phyloP scores from a whole-genome alignment of 805 yeast genomes.

The Sugiyamaella mastotermitis region DNA sequence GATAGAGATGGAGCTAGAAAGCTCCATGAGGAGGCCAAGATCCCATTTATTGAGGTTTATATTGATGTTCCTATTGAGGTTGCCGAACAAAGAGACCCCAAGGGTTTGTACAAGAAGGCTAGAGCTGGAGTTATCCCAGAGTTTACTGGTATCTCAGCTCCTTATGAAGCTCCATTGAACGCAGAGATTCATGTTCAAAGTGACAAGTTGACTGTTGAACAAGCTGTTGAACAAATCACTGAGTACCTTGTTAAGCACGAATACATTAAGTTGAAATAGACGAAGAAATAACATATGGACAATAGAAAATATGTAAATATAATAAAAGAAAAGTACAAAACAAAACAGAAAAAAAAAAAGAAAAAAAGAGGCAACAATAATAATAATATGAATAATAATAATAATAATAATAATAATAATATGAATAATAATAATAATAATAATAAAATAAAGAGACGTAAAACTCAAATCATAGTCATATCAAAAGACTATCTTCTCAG shows the following conservation, averaged over 20 bases:
- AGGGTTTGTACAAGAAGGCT: conserved; percentile 94
- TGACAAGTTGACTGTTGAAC: conserved; percentile 66
- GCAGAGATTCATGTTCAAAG: conserved; percentile 83
- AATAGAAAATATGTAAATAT: not conserved
- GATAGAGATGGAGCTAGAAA: conserved; percentile 85
- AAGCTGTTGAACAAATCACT: conserved; percentile 67
- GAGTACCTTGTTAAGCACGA: conserved; percentile 39
- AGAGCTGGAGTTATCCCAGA: conserved; percentile 91
- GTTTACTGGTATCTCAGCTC: conserved; percentile 93
- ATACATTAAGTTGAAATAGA: not conserved
- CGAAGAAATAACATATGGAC: not conserved
- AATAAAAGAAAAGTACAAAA: not conserved
- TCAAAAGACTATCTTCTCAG: conserved; percentile 53
- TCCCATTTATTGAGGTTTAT: conserved; percentile 85
- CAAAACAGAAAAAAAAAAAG: too few relatives aligned
- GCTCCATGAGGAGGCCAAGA: conserved; percentile 64
- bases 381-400: too few relatives aligned
- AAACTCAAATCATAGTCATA: too few relatives aligned
- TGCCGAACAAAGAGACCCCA: conserved; percentile 96
- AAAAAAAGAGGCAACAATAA: too few relatives aligned
- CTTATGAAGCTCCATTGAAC: conserved; percentile 83
- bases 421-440: conserved; percentile 1
- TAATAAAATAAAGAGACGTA: too few relatives aligned
- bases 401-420: not conserved
- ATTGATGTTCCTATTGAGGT: conserved; percentile 92